phyloP scores from a whole-genome alignment of 345 rosid species.

The Citrus reticulata region DNA sequence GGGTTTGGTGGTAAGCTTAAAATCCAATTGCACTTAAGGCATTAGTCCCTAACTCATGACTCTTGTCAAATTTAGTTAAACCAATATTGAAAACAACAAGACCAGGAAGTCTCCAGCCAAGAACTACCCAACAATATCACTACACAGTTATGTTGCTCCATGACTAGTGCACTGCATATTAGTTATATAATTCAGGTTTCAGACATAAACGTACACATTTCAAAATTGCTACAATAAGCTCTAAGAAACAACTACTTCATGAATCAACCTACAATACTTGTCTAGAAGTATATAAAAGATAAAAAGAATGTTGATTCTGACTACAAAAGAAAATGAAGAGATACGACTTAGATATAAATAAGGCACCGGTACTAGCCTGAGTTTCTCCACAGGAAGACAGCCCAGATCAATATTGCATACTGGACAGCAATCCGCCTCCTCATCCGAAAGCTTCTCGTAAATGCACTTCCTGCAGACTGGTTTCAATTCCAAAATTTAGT shows the following conservation, averaged over 20 bases:
- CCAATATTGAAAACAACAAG: not conserved
- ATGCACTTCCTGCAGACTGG: slow-evolving; percentile 83
- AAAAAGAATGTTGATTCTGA: not conserved
- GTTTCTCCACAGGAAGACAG: slow-evolving; percentile 58
- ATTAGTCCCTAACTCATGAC: not conserved
- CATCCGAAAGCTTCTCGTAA: slow-evolving; percentile 63
- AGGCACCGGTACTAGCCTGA: slow-evolving; percentile 36
- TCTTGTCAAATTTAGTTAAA: not conserved
- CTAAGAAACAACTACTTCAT: not conserved
- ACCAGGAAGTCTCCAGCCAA: not conserved
- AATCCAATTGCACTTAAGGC: not conserved
- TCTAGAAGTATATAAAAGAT: not conserved
- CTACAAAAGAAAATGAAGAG: not conserved
- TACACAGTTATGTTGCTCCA: not conserved
- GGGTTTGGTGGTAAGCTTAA: not conserved
- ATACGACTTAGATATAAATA: not conserved
- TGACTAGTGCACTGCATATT: not conserved
- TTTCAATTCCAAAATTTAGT: slow-evolving; percentile 15
- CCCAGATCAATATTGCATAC: slow-evolving; percentile 74
- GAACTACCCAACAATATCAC: not conserved
- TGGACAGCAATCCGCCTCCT: slow-evolving; percentile 63
- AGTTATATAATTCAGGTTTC: not conserved
- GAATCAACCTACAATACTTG: not conserved
- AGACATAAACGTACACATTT: not conserved
- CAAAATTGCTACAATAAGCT: not conserved